These are phyloP conservation scores for Huntiella savannae DNA, from an alignment of 2,329 filamentous ascomycete genomes.

Conservation along the genomic window DNA sequence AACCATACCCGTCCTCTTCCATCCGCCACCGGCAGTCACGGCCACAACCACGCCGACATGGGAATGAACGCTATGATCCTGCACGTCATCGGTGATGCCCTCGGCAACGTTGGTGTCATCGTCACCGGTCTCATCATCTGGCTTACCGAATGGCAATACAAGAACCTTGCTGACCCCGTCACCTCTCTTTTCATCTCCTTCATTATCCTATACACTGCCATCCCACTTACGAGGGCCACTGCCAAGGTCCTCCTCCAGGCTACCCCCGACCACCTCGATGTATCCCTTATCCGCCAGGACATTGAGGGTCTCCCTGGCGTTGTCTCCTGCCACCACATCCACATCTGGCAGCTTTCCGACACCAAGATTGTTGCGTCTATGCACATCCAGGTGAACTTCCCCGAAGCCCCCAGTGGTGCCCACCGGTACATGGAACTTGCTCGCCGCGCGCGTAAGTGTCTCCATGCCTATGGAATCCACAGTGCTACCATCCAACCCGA, in stretches of 20 bases:
- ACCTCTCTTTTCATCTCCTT: constrained; percentile 89
- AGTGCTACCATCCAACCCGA: constrained; percentile 95
- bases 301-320: constrained; percentile 73
- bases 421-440: constrained; percentile 82
- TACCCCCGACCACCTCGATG: constrained; percentile 69
- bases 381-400: constrained; percentile 82
- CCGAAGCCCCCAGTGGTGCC: constrained; percentile 62
- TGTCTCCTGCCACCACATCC: constrained; percentile 80
- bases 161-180: constrained; percentile 74
- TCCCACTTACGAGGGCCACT: constrained; percentile 62
- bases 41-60: constrained; percentile 71
- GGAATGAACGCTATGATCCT: constrained; percentile 81
- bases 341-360: constrained; percentile 94
- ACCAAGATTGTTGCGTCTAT: constrained; percentile 85
- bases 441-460: constrained; percentile 61
- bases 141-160: constrained; percentile 64
- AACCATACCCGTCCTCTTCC: constrained; percentile 60
- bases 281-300: constrained; percentile 62
- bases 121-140: constrained; percentile 73
- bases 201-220: constrained; percentile 52
- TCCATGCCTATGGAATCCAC: constrained; percentile 92
- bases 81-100: constrained; percentile 62
- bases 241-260: constrained; percentile 85
- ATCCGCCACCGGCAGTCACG: constrained; percentile 38
- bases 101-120: constrained; percentile 77